A percentile compares a stretch with the other conserved stretches of the same genome.
These are phyloP conservation scores for Knufia petricola DNA, from an alignment of 2,329 filamentous ascomycete genomes.

Conservation along the genomic window DNA sequence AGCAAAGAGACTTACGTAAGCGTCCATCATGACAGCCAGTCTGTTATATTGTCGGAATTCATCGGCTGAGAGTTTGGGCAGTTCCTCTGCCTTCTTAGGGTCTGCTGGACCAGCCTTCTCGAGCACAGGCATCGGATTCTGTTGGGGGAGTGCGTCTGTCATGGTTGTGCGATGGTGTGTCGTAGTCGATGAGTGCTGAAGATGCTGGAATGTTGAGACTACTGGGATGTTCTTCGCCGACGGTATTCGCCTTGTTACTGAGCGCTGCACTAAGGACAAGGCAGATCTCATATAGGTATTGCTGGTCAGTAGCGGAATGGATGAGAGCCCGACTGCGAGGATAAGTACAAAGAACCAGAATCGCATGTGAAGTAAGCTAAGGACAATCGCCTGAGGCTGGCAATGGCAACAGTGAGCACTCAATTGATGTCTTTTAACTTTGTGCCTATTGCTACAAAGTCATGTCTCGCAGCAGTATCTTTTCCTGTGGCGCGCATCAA, in stretches of 20 bases:
- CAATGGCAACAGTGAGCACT: too few relatives aligned
- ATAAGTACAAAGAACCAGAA: conserved; percentile 9
- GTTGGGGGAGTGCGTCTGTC: neutral
- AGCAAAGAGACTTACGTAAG: conserved; percentile 58
- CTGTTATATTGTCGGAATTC: conserved; percentile 48
- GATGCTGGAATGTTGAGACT: neutral
- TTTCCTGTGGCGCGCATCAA: too few relatives aligned
- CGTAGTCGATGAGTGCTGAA: neutral
- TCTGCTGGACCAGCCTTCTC: conserved; percentile 1
- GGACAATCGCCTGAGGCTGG: too few relatives aligned
- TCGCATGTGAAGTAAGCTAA: conserved; percentile 3
- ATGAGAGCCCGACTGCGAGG: conserved; percentile 2
- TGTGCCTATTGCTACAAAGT: too few relatives aligned
- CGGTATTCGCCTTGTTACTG: neutral
- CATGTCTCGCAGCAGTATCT: too few relatives aligned
- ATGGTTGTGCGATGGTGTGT: neutral
- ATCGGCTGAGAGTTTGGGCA: conserved; percentile 54
- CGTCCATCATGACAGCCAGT: conserved; percentile 34
- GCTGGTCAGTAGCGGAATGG: neutral
- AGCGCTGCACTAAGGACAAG: neutral
- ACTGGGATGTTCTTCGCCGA: neutral
- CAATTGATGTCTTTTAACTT: too few relatives aligned
- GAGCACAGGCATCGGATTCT: conserved; percentile 4
- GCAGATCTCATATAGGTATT: neutral
- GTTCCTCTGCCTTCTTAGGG: conserved; percentile 23